These are phyloP conservation scores for Penstemon davidsonii DNA, from an alignment of 257 asterid genomes.

Conservation along the genomic window DNA sequence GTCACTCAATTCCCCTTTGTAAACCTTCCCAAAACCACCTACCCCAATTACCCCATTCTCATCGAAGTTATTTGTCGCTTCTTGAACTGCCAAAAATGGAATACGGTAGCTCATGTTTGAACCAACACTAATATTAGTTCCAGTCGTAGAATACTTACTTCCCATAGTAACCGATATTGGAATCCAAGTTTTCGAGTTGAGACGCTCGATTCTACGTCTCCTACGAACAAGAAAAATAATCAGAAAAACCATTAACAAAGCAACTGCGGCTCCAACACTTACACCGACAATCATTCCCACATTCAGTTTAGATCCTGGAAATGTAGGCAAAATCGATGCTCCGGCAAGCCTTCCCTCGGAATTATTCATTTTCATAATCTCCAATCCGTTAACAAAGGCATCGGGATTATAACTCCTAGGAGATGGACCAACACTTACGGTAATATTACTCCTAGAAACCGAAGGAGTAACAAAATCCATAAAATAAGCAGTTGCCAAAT, in stretches of 20 bases:
- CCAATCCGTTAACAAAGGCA: constrained; percentile 74
- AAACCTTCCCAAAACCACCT: constrained; percentile 91
- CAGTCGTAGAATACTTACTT: constrained; percentile 64
- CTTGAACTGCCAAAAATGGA: constrained; percentile 69
- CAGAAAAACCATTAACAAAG: constrained; percentile 37
- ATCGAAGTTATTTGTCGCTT: constrained; percentile 70
- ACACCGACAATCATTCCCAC: constrained; percentile 68
- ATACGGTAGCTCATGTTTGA: constrained; percentile 71
- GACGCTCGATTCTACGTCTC: constrained; percentile 46
- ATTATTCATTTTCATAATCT: constrained; percentile 68
- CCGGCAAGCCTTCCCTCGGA: constrained; percentile 67
- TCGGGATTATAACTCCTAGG: constrained; percentile 40
- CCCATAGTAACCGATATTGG: constrained; percentile 80
- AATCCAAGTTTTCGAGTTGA: constrained; percentile 69
- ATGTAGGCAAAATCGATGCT: constrained; percentile 33
- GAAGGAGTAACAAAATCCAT: constrained; percentile 58
- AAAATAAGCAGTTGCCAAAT: constrained; percentile 55
- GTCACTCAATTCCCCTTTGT: constrained; percentile 61
- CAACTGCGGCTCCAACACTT: constrained; percentile 45
- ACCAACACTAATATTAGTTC: constrained; percentile 67
- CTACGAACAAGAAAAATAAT: constrained; percentile 36
- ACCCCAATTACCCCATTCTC: constrained; percentile 75
- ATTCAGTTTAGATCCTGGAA: constrained; percentile 44
- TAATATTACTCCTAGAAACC: constrained; percentile 33
- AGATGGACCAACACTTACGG: constrained; percentile 73